phyloP scores from a whole-genome alignment of 179 eudicot species.

The Monotropa hypopitys region DNA sequence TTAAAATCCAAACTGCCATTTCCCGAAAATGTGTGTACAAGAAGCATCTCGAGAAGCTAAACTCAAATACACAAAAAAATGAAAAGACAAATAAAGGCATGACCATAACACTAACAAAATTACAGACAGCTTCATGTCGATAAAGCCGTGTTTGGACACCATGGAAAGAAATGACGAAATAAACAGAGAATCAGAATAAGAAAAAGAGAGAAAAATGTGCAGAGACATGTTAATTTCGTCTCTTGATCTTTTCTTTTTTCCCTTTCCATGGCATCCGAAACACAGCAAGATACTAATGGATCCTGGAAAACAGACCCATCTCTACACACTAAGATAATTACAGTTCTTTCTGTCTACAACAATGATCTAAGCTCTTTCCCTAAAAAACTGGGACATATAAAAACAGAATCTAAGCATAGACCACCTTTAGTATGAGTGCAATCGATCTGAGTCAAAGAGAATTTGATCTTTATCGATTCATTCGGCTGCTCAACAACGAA shows the following conservation, averaged over 20 bases:
- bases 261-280: neutral
- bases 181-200: neutral
- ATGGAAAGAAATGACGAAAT: neutral
- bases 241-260: neutral
- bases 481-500: conserved; percentile 37
- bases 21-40: neutral
- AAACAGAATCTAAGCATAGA: conserved; percentile 58
- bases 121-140: neutral
- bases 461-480: conserved; percentile 38
- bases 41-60: neutral
- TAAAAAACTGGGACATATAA: conserved; percentile 40
- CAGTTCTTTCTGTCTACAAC: conserved; percentile 13
- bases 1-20: no score
- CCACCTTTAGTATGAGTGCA: conserved; percentile 90
- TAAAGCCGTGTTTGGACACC: neutral
- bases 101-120: neutral
- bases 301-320: neutral
- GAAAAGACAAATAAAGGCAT: neutral
- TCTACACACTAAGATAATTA: neutral
- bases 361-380: conserved; percentile 14
- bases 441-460: conserved; percentile 63
- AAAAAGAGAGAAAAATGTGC: neutral
- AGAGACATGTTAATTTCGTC: no score
- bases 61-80: neutral
- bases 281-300: neutral